Percentiles rank a stretch among this genome's conserved stretches.
Evolutionary conservation across 2,329 filamentous ascomycete genomes (phyloP).

Genomic region (Hortaea werneckii): DNA sequence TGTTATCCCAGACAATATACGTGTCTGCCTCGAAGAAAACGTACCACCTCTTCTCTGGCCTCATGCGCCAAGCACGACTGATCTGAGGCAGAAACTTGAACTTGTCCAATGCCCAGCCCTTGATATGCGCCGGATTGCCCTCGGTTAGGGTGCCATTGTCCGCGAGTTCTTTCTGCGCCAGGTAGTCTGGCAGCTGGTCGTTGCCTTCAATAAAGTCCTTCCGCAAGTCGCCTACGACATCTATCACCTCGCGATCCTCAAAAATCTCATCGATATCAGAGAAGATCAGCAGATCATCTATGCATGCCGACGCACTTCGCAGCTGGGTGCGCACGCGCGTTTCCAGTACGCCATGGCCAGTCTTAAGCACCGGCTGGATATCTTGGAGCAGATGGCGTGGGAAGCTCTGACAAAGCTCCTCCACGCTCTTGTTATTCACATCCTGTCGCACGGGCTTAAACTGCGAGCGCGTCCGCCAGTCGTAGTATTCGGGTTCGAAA

Average conservation of each 20-base stretch:
- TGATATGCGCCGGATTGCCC: background rate
- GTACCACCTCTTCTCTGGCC: conserved; percentile 40
- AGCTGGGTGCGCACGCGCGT: conserved; percentile 38
- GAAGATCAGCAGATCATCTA: conserved; percentile 37
- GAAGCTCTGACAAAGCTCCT: conserved; percentile 31
- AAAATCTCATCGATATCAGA: conserved; percentile 39
- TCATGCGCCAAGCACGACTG: conserved; percentile 30
- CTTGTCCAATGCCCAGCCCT: conserved; percentile 42
- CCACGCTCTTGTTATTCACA: conserved; percentile 4
- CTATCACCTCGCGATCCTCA: conserved; percentile 24
- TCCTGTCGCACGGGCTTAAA: conserved; percentile 9
- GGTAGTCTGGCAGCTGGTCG: background rate
- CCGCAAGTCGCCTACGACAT: conserved; percentile 8
- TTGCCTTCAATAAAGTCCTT: conserved; percentile 2
- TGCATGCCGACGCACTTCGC: conserved; percentile 43
- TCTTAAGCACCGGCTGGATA: conserved; percentile 41
- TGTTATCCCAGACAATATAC: conserved; percentile 31
- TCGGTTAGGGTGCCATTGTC: conserved; percentile 9
- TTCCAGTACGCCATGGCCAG: conserved; percentile 37
- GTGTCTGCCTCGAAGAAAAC: conserved; percentile 46
- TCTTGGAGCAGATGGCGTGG: conserved; percentile 31
- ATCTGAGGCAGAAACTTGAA: conserved; percentile 46
- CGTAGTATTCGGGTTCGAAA: conserved; percentile 8
- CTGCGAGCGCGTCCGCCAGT: conserved; percentile 11
- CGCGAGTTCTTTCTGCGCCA: conserved; percentile 7